A percentile compares a stretch with the other conserved stretches of the same genome.
Conservation (phyloP, 225 moss, liverwort and hornwort species). For the Sphagnum tenellum region DNA sequence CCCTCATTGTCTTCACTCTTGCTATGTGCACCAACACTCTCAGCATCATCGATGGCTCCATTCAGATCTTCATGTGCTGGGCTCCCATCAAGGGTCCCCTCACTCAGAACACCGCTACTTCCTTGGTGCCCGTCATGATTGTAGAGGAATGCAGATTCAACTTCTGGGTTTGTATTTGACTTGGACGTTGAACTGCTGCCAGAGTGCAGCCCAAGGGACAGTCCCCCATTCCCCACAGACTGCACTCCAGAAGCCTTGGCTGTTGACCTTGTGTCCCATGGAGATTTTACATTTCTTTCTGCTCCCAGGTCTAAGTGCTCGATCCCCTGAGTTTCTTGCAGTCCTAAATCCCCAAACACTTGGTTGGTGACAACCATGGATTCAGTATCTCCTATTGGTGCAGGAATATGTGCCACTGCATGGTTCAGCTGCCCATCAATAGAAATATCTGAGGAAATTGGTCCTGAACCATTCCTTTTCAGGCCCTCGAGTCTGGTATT, state of each 20-base stretch:
- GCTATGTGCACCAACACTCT: slow-evolving; percentile 72
- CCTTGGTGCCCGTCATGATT: slow-evolving; percentile 24
- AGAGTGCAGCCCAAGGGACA: slow-evolving; percentile 18
- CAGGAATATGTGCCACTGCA: too few relatives aligned
- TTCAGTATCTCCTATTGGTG: not conserved
- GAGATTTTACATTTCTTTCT: slow-evolving; percentile 10
- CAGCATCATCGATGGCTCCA: slow-evolving; percentile 57
- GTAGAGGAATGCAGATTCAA: slow-evolving; percentile 42
- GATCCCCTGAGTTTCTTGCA: slow-evolving; percentile 11
- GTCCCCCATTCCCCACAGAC: slow-evolving; percentile 13
- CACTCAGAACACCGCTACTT: slow-evolving; percentile 26
- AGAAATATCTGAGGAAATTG: too few relatives aligned
- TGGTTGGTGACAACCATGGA: slow-evolving; percentile 11
- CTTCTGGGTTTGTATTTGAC: slow-evolving; percentile 21
- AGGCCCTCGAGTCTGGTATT: not conserved
- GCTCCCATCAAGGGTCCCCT: slow-evolving; percentile 24
- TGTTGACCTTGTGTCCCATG: slow-evolving; percentile 16
- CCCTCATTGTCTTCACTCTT: slow-evolving; percentile 87
- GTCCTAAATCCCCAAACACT: slow-evolving; percentile 7
- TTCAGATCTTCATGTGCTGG: slow-evolving; percentile 21
- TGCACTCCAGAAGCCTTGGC: slow-evolving; percentile 6
- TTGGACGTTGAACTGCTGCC: slow-evolving; percentile 13
- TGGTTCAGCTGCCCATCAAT: too few relatives aligned
- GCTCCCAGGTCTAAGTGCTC: slow-evolving; percentile 11
- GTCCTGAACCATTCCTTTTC: not conserved